Conservation (phyloP, 805 yeast genomes). For the Pichia californica region DNA sequence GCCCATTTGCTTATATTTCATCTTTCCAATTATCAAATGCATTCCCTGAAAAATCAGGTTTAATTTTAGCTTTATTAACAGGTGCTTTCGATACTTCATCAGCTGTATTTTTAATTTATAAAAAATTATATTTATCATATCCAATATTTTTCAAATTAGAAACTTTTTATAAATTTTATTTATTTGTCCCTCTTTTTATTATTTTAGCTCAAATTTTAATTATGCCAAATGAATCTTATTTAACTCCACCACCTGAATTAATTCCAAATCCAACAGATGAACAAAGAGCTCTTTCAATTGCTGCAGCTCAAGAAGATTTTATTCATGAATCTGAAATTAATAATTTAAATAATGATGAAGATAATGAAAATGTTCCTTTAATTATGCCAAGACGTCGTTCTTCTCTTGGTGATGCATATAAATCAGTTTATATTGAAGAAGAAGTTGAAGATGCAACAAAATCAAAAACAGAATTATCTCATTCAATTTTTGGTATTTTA, state of each 20-base stretch:
- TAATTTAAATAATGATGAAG: neutral
- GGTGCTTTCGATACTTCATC: constrained; percentile 58
- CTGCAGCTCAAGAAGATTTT: constrained; percentile 22
- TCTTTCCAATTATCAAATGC: constrained; percentile 52
- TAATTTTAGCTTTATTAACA: constrained; percentile 45
- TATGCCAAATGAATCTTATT: constrained; percentile 47
- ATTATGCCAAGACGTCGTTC: constrained; percentile 34
- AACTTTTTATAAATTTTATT: constrained; percentile 41
- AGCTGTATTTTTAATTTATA: constrained; percentile 46
- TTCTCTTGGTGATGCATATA: constrained; percentile 51
- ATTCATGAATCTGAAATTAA: constrained; percentile 13
- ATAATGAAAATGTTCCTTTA: constrained; percentile 8
- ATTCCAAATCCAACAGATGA: constrained; percentile 28
- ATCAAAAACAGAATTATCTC: constrained; percentile 23
- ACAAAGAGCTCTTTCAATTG: constrained; percentile 22
- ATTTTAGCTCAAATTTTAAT: constrained; percentile 37
- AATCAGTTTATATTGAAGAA: constrained; percentile 46
- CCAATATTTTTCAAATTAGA: constrained; percentile 33
- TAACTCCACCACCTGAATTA: constrained; percentile 33
- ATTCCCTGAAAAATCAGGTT: constrained; percentile 47
- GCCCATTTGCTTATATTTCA: constrained; percentile 51
- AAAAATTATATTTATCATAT: constrained; percentile 32
- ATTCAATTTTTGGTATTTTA: constrained; percentile 46
- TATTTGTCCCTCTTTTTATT: constrained; percentile 45
- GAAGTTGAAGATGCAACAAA: constrained; percentile 33